phyloP scores from a whole-genome alignment of 805 yeast species.

The fission yeast (Schizosaccharomyces pombe) region ASM294v3 CU329670.1:1478001-1478500 shows the following conservation, averaged over 20 bases:
- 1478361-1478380: neutral
- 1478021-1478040: neutral
- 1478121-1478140: no score
- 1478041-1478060: neutral
- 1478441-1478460: neutral
- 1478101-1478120: no score
- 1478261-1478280: neutral
- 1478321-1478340: neutral
- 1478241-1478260: neutral
- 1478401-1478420: neutral
- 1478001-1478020: neutral
- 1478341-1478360: neutral
- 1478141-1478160: no score
- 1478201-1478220: neutral
- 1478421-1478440: constrained; percentile 1
- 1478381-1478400: neutral
- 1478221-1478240: neutral
- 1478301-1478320: neutral
- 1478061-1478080: neutral
- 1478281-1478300: neutral
- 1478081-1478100: no score
- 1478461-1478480: neutral
- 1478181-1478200: no score
- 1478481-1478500: neutral
- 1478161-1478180: no score